These are phyloP conservation scores for Catunica adiposa DNA, from an alignment of 2,329 filamentous ascomycete genomes.

Conservation along the genomic window DNA sequence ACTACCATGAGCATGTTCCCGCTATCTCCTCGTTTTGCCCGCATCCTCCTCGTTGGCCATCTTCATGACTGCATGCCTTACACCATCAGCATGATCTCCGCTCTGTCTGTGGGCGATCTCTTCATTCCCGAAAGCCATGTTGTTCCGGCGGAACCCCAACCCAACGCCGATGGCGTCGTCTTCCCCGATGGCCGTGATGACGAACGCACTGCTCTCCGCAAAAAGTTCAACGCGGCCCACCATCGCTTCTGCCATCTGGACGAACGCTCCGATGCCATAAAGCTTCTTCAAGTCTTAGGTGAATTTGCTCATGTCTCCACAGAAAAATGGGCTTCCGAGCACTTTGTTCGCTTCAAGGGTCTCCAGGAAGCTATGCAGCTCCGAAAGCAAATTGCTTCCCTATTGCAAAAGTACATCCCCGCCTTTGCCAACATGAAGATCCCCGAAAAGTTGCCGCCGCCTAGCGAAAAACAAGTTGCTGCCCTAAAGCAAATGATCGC, in stretches of 20 bases:
- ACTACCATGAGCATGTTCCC: conserved; percentile 77
- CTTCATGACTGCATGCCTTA: conserved; percentile 69
- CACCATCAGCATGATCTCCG: conserved; percentile 75
- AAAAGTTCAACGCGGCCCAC: conserved; percentile 52
- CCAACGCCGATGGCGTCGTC: conserved; percentile 30
- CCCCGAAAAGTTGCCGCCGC: conserved; percentile 39
- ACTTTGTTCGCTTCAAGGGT: conserved; percentile 76
- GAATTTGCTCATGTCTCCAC: conserved; percentile 63
- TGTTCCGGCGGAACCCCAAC: conserved; percentile 37
- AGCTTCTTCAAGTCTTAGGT: conserved; percentile 73
- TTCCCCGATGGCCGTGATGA: conserved; percentile 58
- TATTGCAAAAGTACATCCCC: conserved; percentile 42
- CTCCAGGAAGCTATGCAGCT: conserved; percentile 76
- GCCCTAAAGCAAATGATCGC: conserved; percentile 83
- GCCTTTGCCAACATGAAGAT: conserved; percentile 41
- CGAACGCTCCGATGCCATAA: conserved; percentile 72
- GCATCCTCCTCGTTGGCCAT: conserved; percentile 80
- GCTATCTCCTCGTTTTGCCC: conserved; percentile 74
- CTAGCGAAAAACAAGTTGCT: conserved; percentile 52
- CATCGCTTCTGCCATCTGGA: conserved; percentile 67
- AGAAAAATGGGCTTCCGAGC: conserved; percentile 60
- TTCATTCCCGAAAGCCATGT: conserved; percentile 72
- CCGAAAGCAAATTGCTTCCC: conserved; percentile 63
- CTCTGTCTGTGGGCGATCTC: conserved; percentile 72
- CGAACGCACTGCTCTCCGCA: conserved; percentile 45